A percentile compares a stretch with the other conserved stretches of the same genome.
Conservation (phyloP, 805 yeast genomes). For the Helenozyma baotianmanensis region DNA sequence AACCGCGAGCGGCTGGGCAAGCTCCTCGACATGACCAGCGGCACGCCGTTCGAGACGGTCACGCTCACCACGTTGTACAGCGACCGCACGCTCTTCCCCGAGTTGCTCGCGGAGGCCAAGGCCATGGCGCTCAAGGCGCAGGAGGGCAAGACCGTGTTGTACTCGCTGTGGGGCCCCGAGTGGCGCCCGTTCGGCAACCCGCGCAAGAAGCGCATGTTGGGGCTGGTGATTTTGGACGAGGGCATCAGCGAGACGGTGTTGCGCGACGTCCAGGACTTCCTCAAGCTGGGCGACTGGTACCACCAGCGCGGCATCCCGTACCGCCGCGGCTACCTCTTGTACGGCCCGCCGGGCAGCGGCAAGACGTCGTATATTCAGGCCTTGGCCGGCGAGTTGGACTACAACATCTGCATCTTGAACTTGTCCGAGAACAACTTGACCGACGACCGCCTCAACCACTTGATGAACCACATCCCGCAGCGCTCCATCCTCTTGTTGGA, state of each 20-base stretch:
- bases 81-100: conserved; percentile 66
- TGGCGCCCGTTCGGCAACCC: conserved; percentile 99
- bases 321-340: conserved; percentile 86
- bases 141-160: conserved; percentile 92
- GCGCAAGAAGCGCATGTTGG: conserved; percentile 75
- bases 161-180: conserved; percentile 95
- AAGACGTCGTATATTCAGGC: conserved; percentile 96
- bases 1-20: conserved; percentile 88
- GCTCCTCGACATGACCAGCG: conserved; percentile 81
- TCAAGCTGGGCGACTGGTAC: conserved; percentile 83
- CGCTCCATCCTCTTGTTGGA: conserved; percentile 80
- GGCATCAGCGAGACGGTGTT: conserved; percentile 66
- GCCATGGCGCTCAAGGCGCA: conserved; percentile 71
- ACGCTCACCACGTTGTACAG: conserved; percentile 84
- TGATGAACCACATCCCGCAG: conserved; percentile 94
- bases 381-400: conserved; percentile 91
- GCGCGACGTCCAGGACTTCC: conserved; percentile 73
- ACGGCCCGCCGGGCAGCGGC: conserved; percentile 98
- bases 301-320: conserved; percentile 96
- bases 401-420: conserved; percentile 89
- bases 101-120: conserved; percentile 80
- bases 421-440: conserved; percentile 87
- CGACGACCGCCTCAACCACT: conserved; percentile 88
- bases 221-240: conserved; percentile 79
- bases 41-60: conserved; percentile 96